Conservation (phyloP, 108 stramenopile genomes). For the Fistulifera pelliculosa region DNA sequence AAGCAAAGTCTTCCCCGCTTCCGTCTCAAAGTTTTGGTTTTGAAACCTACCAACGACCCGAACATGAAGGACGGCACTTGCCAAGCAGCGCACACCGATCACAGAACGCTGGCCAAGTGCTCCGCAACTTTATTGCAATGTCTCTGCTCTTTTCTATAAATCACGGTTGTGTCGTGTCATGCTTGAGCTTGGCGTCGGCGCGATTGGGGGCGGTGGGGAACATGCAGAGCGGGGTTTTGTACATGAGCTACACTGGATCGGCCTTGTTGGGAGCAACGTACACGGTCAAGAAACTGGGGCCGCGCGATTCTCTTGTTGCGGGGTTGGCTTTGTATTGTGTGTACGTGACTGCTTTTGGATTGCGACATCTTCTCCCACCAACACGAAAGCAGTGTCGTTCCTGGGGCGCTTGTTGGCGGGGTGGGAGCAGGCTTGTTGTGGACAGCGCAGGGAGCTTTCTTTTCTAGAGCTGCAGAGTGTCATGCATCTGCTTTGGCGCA, state of each 20-base stretch:
- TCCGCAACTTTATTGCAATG: constrained; percentile 29
- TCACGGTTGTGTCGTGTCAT: constrained; percentile 36
- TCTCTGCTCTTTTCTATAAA: constrained; percentile 38
- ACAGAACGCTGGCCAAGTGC: neutral
- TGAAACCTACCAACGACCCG: too few species aligned
- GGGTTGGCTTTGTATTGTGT: constrained; percentile 62
- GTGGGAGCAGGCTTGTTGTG: constrained; percentile 70
- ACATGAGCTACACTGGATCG: constrained; percentile 54
- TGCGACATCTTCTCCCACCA: constrained; percentile 14
- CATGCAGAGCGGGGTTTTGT: constrained; percentile 49
- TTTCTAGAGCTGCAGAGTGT: constrained; percentile 41
- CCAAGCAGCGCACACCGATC: too few species aligned
- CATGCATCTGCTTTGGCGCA: constrained; percentile 23
- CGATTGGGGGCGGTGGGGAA: constrained; percentile 48
- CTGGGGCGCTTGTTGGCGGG: constrained; percentile 64
- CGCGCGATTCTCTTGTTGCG: constrained; percentile 37
- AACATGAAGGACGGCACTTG: too few species aligned
- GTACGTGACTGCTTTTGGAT: constrained; percentile 64
- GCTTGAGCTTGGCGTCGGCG: constrained; percentile 47
- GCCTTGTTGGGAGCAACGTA: constrained; percentile 59
- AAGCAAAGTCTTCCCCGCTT: too few species aligned
- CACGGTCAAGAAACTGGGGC: constrained; percentile 42
- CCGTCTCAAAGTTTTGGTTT: too few species aligned
- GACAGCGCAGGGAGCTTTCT: constrained; percentile 78
- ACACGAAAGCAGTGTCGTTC: constrained; percentile 16